phyloP scores from a whole-genome alignment of 2,329 filamentous ascomycete species.

The Ophidiomyces ophidiicola region DNA sequence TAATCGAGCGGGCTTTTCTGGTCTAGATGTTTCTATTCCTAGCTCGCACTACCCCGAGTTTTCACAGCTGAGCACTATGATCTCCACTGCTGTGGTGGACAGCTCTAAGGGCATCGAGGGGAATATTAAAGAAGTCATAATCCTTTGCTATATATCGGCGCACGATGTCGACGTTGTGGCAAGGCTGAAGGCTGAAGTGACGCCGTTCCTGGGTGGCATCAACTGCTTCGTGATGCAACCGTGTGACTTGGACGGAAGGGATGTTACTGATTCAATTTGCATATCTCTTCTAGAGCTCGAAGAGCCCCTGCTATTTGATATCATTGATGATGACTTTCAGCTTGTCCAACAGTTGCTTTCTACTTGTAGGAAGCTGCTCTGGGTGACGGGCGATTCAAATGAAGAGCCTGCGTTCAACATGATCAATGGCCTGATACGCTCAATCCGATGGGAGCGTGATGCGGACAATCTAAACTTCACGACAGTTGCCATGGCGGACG shows the following conservation, averaged over 20 bases:
- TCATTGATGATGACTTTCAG: slow-evolving; percentile 20
- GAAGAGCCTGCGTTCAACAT: slow-evolving; percentile 23
- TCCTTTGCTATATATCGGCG: slow-evolving; percentile 7
- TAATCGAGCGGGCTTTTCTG: slow-evolving; percentile 6
- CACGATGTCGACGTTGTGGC: not conserved
- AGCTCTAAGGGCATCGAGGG: not conserved
- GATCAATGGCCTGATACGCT: slow-evolving; percentile 25
- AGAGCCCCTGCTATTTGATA: slow-evolving; percentile 15
- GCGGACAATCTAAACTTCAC: slow-evolving; percentile 21
- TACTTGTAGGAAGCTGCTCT: slow-evolving; percentile 22
- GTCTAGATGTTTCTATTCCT: slow-evolving; percentile 9
- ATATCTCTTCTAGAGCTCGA: slow-evolving; percentile 19
- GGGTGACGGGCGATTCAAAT: slow-evolving; percentile 25
- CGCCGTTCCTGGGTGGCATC: not conserved
- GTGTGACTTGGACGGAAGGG: slow-evolving; percentile 15
- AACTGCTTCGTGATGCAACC: slow-evolving; percentile 7
- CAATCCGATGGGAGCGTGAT: slow-evolving; percentile 26
- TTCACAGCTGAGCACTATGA: slow-evolving; percentile 14
- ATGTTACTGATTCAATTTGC: slow-evolving; percentile 17
- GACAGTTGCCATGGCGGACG: slow-evolving; percentile 16
- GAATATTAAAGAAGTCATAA: slow-evolving; percentile 1
- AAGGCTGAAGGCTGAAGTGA: not conserved
- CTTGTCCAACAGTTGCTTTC: slow-evolving; percentile 21
- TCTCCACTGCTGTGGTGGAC: slow-evolving; percentile 13
- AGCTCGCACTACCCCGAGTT: slow-evolving; percentile 12